These are phyloP conservation scores for Aspergillus incahuasiensis DNA, from an alignment of 495 filamentous ascomycete species.

Conservation along the genomic window DNA sequence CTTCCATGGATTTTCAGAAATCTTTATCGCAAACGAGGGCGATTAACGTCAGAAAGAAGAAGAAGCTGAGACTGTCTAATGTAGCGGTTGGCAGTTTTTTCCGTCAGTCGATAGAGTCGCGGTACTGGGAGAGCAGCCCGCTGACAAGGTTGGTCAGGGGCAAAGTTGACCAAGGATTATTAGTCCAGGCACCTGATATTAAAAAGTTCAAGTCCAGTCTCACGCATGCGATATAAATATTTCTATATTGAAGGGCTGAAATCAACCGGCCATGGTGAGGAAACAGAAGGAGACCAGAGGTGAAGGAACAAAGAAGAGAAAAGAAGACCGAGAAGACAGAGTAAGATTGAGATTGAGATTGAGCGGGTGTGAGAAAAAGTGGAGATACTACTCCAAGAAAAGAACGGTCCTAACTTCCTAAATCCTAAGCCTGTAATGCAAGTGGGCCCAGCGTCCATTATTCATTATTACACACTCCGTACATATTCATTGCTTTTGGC, in stretches of 20 bases:
- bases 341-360: slow-evolving; percentile 4
- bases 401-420: background rate
- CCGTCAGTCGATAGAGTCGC: background rate
- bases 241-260: slow-evolving; percentile 9
- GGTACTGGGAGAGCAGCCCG: background rate
- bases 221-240: slow-evolving; percentile 3
- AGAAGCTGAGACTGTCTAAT: background rate
- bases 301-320: slow-evolving; percentile 19
- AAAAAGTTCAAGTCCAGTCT: slow-evolving; percentile 5
- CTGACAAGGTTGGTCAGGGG: slow-evolving; percentile 15
- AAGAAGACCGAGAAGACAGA: background rate
- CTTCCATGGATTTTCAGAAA: slow-evolving; percentile 1
- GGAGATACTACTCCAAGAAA: slow-evolving; percentile 1
- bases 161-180: background rate
- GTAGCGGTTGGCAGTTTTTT: background rate
- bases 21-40: background rate
- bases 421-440: background rate
- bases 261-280: slow-evolving; percentile 33
- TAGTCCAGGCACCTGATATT: slow-evolving; percentile 1
- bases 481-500: slow-evolving; percentile 2
- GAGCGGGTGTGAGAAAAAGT: slow-evolving; percentile 3
- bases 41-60: background rate
- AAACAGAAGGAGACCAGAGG: slow-evolving; percentile 51
- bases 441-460: background rate
- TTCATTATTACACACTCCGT: too few species aligned